Evolutionary conservation across 2,329 filamentous ascomycete species (phyloP).

Genomic region (Pseudogymnoascus verrucosus): DNA sequence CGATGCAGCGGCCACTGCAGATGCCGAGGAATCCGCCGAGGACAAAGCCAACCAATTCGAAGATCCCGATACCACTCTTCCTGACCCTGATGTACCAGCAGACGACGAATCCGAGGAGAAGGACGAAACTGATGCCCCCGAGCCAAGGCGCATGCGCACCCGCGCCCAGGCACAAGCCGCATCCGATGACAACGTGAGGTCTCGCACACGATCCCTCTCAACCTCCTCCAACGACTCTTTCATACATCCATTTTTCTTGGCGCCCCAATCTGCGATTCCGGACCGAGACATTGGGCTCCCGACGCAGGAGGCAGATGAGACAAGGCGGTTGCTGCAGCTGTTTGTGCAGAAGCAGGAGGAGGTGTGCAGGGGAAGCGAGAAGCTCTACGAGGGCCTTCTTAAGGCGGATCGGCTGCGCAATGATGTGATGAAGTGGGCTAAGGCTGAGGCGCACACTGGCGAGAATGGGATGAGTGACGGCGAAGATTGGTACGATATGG

Average conservation of each 20-base stretch:
- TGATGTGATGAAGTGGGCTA: constrained; percentile 65
- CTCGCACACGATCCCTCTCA: constrained; percentile 27
- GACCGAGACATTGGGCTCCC: constrained; percentile 68
- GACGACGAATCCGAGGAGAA: constrained; percentile 20
- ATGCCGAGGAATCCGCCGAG: not conserved
- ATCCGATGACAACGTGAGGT: constrained; percentile 28
- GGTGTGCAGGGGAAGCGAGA: constrained; percentile 61
- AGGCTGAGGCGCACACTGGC: constrained; percentile 66
- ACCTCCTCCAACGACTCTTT: constrained; percentile 43
- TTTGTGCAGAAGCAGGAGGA: constrained; percentile 86
- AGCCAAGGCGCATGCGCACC: constrained; percentile 46
- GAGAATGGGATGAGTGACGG: constrained; percentile 73
- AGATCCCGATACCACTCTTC: constrained; percentile 6
- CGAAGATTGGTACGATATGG: constrained; percentile 82
- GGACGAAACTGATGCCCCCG: constrained; percentile 34
- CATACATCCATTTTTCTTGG: constrained; percentile 67
- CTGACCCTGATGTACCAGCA: constrained; percentile 1
- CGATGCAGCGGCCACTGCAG: not conserved
- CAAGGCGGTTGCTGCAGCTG: constrained; percentile 62
- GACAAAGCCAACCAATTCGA: not conserved
- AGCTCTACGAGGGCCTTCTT: constrained; percentile 62
- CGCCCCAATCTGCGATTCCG: constrained; percentile 52
- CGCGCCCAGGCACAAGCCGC: constrained; percentile 42
- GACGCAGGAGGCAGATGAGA: constrained; percentile 67
- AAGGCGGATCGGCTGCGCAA: constrained; percentile 64